Evolutionary conservation across 345 rosid species (phyloP).

Genomic region (Lepidium didymum): DNA sequence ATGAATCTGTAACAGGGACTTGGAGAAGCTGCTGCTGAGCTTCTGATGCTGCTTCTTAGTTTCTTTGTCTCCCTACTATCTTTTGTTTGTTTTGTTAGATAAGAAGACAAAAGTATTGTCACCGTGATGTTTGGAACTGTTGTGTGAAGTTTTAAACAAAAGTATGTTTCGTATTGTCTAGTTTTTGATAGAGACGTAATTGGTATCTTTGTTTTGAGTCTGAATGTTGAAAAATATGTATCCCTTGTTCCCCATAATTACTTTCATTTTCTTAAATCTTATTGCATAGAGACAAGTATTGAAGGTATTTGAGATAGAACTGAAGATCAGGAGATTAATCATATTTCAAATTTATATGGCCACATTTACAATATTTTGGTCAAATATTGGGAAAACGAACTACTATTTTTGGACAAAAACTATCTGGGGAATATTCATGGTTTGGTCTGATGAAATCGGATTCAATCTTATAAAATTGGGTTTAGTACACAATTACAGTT

Average conservation of each 20-base stretch:
- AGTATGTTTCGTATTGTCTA: neutral
- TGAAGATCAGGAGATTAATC: neutral
- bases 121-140: neutral
- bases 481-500: too few relatives aligned
- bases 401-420: too few relatives aligned
- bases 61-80: constrained; percentile 6
- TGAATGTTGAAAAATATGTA: constrained; percentile 12
- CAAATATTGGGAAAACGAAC: neutral
- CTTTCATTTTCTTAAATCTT: neutral
- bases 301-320: neutral
- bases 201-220: constrained; percentile 1
- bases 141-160: constrained; percentile 2
- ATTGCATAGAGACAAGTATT: neutral
- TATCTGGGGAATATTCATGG: too few relatives aligned
- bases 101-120: neutral
- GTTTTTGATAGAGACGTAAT: constrained; percentile 12
- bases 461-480: too few relatives aligned
- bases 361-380: neutral
- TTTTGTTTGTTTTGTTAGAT: constrained; percentile 1
- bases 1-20: constrained; percentile 17
- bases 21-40: constrained; percentile 14
- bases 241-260: constrained; percentile 8
- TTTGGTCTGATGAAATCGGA: too few relatives aligned
- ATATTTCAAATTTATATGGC: neutral
- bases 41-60: constrained; percentile 13